Percentiles rank a stretch among this genome's conserved stretches.
These are phyloP conservation scores for Globisporangium iwayamae DNA, from an alignment of 352 stramenopile species.

Conservation along the genomic window DNA sequence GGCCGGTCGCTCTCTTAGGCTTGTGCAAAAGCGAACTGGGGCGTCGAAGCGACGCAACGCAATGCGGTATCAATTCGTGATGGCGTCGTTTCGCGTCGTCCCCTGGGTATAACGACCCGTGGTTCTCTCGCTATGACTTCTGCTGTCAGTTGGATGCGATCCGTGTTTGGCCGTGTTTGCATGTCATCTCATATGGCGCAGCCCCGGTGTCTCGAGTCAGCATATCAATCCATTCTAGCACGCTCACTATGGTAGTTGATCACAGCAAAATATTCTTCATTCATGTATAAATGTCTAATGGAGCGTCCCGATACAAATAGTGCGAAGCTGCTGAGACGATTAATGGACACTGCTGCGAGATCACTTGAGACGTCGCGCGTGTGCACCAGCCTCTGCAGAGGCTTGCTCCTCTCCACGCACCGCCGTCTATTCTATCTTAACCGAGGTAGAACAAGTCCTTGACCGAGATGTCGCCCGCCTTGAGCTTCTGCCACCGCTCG, in stretches of 20 bases:
- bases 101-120: neutral
- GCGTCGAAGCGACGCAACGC: conserved; percentile 10
- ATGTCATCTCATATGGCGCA: neutral
- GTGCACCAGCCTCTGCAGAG: neutral
- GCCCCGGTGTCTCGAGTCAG: neutral
- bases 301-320: neutral
- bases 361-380: conserved; percentile 1
- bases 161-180: neutral
- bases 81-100: neutral
- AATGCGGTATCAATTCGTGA: neutral
- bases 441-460: conserved; percentile 69
- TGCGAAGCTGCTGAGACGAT: neutral
- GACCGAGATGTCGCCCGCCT: conserved; percentile 48
- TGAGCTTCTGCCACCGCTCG: conserved; percentile 68
- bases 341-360: neutral
- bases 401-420: neutral
- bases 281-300: conserved; percentile 8
- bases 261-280: conserved; percentile 6
- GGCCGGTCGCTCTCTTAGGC: no score
- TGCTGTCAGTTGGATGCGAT: neutral
- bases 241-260: neutral
- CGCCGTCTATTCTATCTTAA: conserved; percentile 9
- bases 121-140: neutral
- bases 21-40: neutral
- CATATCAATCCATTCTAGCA: neutral